Conservation (phyloP, 2,329 filamentous ascomycete genomes). For the Aspergillus sp. region DNA sequence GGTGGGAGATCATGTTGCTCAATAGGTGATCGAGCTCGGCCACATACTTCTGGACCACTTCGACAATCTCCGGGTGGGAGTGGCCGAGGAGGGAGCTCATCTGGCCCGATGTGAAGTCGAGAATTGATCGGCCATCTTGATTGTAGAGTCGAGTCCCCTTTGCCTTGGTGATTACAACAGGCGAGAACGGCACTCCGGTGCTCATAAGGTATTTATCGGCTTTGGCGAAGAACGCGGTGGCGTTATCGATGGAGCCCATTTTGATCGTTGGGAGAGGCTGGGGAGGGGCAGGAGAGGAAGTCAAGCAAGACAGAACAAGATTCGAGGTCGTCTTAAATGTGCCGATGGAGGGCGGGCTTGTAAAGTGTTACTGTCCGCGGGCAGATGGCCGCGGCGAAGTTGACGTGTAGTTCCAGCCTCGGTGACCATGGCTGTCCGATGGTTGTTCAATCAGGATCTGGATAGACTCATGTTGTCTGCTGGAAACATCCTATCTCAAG, state of each 20-base stretch:
- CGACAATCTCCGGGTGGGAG: conserved; percentile 58
- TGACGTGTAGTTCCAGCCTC: neutral
- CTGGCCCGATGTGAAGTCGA: conserved; percentile 62
- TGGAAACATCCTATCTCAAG: neutral
- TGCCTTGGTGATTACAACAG: conserved; percentile 47
- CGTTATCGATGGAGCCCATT: neutral
- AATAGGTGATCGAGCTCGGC: conserved; percentile 59
- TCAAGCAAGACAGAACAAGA: neutral
- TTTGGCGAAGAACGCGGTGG: conserved; percentile 31
- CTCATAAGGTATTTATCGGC: conserved; percentile 44
- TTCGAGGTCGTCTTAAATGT: neutral
- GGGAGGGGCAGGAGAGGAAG: neutral
- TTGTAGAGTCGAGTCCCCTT: conserved; percentile 50
- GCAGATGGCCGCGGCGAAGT: neutral
- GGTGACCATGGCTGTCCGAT: too few relatives aligned
- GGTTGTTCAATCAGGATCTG: too few relatives aligned
- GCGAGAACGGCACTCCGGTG: conserved; percentile 42
- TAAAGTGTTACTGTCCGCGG: neutral
- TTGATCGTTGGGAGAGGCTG: neutral
- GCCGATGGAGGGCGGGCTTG: neutral
- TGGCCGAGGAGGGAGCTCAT: conserved; percentile 62
- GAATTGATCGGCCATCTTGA: conserved; percentile 44
- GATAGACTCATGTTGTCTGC: too few relatives aligned
- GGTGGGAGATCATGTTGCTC: conserved; percentile 58
- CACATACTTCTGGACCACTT: conserved; percentile 52